phyloP scores from a whole-genome alignment of 2,329 filamentous ascomycete genomes.

The Fusarium sp. region DNA sequence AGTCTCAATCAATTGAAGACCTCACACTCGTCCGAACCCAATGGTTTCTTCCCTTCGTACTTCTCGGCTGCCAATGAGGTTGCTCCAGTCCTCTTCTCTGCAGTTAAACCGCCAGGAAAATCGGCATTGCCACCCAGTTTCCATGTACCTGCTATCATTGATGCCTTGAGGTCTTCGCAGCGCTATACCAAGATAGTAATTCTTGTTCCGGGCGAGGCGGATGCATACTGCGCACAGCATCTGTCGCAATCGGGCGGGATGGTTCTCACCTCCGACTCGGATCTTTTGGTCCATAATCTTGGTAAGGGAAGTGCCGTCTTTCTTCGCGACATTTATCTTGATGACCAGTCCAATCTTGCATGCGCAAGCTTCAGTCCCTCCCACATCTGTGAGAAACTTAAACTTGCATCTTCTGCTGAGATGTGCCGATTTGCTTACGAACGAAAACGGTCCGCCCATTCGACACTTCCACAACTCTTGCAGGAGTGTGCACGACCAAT shows the following conservation, averaged over 20 bases:
- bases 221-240: slow-evolving; percentile 77
- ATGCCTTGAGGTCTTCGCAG: slow-evolving; percentile 65
- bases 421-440: slow-evolving; percentile 51
- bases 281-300: slow-evolving; percentile 80
- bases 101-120: slow-evolving; percentile 40
- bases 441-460: slow-evolving; percentile 41
- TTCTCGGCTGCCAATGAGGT: slow-evolving; percentile 26
- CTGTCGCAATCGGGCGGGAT: slow-evolving; percentile 63
- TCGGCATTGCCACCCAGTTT: slow-evolving; percentile 68
- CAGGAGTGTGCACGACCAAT: slow-evolving; percentile 39
- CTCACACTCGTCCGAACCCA: slow-evolving; percentile 48
- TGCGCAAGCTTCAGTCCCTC: slow-evolving; percentile 46
- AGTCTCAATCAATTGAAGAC: slow-evolving; percentile 65
- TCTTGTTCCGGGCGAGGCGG: slow-evolving; percentile 86
- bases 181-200: slow-evolving; percentile 55
- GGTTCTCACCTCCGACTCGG: slow-evolving; percentile 86
- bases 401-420: slow-evolving; percentile 46
- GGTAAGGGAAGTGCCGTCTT: slow-evolving; percentile 73
- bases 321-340: slow-evolving; percentile 68
- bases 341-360: slow-evolving; percentile 36
- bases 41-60: slow-evolving; percentile 39
- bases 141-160: slow-evolving; percentile 79
- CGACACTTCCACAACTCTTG: slow-evolving; percentile 45
- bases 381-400: slow-evolving; percentile 55
- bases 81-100: slow-evolving; percentile 39